Conservation (phyloP, 73 alveolate genomes). For the Paramecium biaurelia region DNA sequence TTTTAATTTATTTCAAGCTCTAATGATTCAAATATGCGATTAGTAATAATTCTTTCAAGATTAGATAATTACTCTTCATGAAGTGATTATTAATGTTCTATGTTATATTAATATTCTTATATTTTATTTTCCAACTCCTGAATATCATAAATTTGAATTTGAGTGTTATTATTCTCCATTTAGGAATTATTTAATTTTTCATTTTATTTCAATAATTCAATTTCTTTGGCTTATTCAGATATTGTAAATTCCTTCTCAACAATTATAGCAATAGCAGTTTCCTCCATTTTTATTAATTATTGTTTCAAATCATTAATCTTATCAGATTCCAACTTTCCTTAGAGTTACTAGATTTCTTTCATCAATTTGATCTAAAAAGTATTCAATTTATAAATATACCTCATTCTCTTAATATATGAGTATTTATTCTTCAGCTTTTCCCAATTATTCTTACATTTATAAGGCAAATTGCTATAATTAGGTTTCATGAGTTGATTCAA, state of each 20-base stretch:
- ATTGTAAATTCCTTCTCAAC: background rate
- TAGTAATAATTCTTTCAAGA: background rate
- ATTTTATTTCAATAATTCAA: background rate
- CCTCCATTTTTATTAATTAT: slow-evolving; percentile 23
- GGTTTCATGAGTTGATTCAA: background rate
- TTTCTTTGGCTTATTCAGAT: background rate
- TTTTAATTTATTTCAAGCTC: background rate
- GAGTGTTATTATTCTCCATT: background rate
- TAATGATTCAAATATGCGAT: background rate
- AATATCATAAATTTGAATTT: background rate
- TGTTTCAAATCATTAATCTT: slow-evolving; percentile 18
- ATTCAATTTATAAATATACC: background rate
- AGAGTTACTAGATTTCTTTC: background rate
- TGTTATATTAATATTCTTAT: background rate
- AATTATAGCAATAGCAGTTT: background rate
- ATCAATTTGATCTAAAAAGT: background rate
- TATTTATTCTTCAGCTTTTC: slow-evolving; percentile 11
- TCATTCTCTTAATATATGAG: background rate
- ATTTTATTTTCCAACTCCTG: background rate
- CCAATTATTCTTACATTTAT: slow-evolving; percentile 21
- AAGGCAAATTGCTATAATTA: background rate
- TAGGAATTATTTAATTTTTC: background rate
- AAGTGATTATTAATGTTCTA: background rate
- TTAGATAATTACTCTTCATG: background rate
- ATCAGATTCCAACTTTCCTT: background rate